A percentile compares a stretch with the other conserved stretches of the same genome.
These are phyloP conservation scores for Claviceps maximensis DNA, from an alignment of 2,329 filamentous ascomycete genomes.

Conservation along the genomic window DNA sequence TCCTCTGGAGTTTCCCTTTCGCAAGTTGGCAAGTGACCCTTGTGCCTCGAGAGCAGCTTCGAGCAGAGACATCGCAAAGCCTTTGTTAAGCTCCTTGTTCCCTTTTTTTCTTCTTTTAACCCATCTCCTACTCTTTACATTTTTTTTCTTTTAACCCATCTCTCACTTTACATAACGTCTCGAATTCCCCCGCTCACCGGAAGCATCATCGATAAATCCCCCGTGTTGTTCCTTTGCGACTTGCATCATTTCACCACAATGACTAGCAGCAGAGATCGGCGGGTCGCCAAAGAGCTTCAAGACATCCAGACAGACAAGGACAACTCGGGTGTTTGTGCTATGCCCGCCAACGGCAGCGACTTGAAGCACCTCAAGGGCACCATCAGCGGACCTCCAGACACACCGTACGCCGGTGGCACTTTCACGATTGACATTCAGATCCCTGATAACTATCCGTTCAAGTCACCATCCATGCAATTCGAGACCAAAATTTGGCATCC, in stretches of 20 bases:
- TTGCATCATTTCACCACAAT: constrained; percentile 18
- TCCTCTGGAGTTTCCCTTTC: not conserved
- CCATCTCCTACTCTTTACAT: not conserved
- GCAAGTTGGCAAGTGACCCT: not conserved
- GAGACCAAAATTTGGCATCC: constrained; percentile 94
- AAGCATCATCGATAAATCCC: not conserved
- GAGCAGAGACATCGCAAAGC: not conserved
- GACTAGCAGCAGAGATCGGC: constrained; percentile 40
- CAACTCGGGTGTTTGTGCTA: constrained; percentile 62
- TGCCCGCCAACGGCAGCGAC: constrained; percentile 51
- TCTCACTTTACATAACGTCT: not conserved
- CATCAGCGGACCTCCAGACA: constrained; percentile 80
- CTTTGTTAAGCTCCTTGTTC: too few relatives aligned
- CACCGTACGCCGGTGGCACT: constrained; percentile 78
- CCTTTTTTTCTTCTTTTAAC: not conserved
- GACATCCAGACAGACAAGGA: constrained; percentile 61
- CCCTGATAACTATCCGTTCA: constrained; percentile 82
- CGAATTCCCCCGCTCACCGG: not conserved
- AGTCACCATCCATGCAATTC: constrained; percentile 82
- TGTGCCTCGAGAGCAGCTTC: not conserved
- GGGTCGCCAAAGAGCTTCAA: constrained; percentile 61
- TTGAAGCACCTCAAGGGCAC: constrained; percentile 72
- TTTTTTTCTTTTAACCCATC: not conserved
- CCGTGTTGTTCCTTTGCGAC: not conserved
- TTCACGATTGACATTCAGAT: constrained; percentile 79